These are phyloP conservation scores for Podila clonocystis DNA, from an alignment of 192 early-diverging fungal species.

Conservation along the genomic window DNA sequence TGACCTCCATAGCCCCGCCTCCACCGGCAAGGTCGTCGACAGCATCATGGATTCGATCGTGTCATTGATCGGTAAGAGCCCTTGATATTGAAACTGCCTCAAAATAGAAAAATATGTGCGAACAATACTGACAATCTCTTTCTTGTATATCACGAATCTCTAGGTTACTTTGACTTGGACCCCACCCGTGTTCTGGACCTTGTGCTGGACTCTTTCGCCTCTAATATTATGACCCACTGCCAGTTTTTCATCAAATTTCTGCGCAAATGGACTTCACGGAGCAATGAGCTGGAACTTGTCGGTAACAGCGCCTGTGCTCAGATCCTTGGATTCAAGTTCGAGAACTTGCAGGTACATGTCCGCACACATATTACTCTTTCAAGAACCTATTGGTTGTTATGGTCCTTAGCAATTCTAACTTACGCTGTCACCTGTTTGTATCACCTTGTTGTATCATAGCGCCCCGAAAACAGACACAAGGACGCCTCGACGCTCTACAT, in stretches of 20 bases:
- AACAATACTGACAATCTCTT: not conserved
- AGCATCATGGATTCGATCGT: constrained; percentile 11
- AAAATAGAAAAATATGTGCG: not conserved
- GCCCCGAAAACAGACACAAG: constrained; percentile 66
- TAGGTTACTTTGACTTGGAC: constrained; percentile 82
- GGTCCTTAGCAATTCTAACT: not conserved
- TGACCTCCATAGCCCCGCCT: not conserved
- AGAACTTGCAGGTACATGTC: constrained; percentile 58
- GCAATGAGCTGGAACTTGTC: not conserved
- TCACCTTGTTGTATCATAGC: constrained; percentile 60
- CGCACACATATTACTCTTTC: not conserved
- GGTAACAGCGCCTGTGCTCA: constrained; percentile 60
- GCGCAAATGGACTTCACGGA: constrained; percentile 53
- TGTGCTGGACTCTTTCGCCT: constrained; percentile 78
- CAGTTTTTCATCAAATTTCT: constrained; percentile 78
- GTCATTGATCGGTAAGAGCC: not conserved
- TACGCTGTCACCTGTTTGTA: constrained; percentile 11
- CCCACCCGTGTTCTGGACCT: constrained; percentile 87
- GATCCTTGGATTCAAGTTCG: constrained; percentile 82
- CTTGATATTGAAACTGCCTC: not conserved
- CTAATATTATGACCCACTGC: constrained; percentile 70
- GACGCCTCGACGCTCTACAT: constrained; percentile 40
- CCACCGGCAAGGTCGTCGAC: constrained; percentile 1
- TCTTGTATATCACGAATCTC: not conserved
- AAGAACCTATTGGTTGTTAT: not conserved